Evolutionary conservation across 305 asterid species (phyloP), one percentile per base, ranked within the genome.

Genomic region (Caryopteris hybrid): DNA sequence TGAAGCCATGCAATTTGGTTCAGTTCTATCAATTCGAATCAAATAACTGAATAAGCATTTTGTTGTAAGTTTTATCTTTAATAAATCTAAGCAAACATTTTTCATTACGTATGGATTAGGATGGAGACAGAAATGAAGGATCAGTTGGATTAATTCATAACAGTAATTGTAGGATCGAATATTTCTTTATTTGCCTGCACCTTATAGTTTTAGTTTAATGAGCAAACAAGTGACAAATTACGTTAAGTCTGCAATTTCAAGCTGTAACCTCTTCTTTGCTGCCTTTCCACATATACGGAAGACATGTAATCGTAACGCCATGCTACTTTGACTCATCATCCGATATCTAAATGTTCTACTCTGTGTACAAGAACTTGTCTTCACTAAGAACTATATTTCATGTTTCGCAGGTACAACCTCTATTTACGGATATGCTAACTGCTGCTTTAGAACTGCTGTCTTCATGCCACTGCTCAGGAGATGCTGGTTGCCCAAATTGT

Each of bases 401-500:
- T 31, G 29, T 71, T 67, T 31, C 45, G 33, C 85, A 93, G 97
- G 82, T 91, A 73, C 96, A 88, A 76, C 96, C 95, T 69, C 43
- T 76, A 39, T 93, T 93, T 72, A 61, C 78, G 57, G 87, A 88
- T 80, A 83, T 93, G 74, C 73, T 93, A 56, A 78, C 73, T 69
- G 88, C 97, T 75, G 99, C 97, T 60, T 67, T 87, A 33, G 96
- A 93, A 75, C 86, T 93, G 80, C 84, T 93, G 65, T 69, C 85
- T 25, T 88, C 93, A 38, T 93, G 99, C 62, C 81, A 73, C 62
- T 93, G 99, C 88, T 70, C 86, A 1, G 92, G 81, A 50, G 96
- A 87, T 67, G 74, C 85, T 14, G 99, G 97, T 61, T 92, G 98
- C 80, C 98, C 97, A 5, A 87, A 83, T 55, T 93, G 99, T 72